Percentiles rank a stretch among this genome's conserved stretches.
Conservation (phyloP, 345 rosid species). For the Firmiana major region DNA sequence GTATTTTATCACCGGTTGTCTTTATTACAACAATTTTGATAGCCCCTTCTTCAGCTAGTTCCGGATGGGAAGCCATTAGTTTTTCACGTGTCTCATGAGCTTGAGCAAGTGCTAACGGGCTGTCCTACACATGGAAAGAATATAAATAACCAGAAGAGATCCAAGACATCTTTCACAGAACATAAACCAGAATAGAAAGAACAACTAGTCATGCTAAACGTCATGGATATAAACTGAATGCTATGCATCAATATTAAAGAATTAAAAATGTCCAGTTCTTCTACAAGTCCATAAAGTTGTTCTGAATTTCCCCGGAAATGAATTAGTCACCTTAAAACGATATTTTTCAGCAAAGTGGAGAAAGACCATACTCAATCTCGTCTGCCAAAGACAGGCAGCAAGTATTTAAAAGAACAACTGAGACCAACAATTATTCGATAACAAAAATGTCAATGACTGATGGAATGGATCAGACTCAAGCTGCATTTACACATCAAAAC, state of each 20-base stretch:
- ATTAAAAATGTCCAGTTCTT: no score
- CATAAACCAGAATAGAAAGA: neutral
- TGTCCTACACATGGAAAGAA: slow-evolving; percentile 42
- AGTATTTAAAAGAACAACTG: neutral
- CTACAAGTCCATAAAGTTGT: no score
- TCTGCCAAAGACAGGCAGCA: neutral
- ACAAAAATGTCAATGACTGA: neutral
- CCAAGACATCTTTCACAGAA: neutral
- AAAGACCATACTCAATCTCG: neutral
- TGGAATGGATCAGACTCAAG: neutral
- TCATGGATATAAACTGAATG: neutral
- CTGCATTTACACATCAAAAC: neutral
- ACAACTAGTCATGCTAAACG: neutral
- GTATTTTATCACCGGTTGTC: slow-evolving; percentile 94
- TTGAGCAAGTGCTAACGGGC: slow-evolving; percentile 98
- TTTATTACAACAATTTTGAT: slow-evolving; percentile 83
- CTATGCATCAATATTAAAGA: no score
- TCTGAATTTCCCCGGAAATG: no score
- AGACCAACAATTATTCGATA: neutral
- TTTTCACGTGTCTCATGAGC: slow-evolving; percentile 89
- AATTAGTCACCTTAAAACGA: no score
- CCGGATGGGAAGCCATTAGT: slow-evolving; percentile 67
- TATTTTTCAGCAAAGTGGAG: no score
- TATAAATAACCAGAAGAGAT: slow-evolving; percentile 24
- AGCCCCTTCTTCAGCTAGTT: slow-evolving; percentile 86